Evolutionary conservation across 192 early-diverging fungal genomes (phyloP).

Genomic region (Lunasporangiospora selenospora): DNA sequence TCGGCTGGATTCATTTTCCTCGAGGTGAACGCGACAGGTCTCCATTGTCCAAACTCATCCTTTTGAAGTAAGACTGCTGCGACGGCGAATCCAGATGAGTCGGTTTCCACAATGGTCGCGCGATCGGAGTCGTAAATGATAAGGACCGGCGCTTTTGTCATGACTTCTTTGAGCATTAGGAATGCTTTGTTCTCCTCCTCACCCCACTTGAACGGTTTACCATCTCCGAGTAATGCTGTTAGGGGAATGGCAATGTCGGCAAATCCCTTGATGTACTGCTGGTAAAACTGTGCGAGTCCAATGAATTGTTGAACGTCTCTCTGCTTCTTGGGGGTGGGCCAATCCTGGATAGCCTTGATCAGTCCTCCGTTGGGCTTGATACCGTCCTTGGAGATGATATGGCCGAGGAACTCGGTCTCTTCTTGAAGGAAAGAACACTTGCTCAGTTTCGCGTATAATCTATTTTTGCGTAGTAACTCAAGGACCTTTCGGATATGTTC

Average conservation of each 20-base stretch:
- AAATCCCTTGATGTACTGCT: constrained; percentile 23
- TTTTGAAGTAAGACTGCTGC: constrained; percentile 9
- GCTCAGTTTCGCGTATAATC: constrained; percentile 13
- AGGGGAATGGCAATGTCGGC: constrained; percentile 8
- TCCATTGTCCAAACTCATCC: constrained; percentile 1
- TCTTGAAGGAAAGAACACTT: constrained; percentile 40
- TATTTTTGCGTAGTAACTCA: constrained; percentile 6
- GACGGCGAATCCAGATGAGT: constrained; percentile 4
- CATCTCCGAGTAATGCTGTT: constrained; percentile 19
- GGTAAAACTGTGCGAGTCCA: constrained; percentile 40
- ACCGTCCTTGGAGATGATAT: constrained; percentile 22
- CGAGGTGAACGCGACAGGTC: constrained; percentile 18
- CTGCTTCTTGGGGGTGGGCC: constrained; percentile 8
- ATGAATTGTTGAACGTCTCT: constrained; percentile 30
- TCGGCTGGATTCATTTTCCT: constrained; percentile 17
- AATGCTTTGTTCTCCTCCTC: background rate
- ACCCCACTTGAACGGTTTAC: constrained; percentile 10
- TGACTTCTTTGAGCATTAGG: background rate
- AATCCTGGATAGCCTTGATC: constrained; percentile 14
- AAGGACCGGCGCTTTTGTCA: constrained; percentile 5
- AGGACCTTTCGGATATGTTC: constrained; percentile 22
- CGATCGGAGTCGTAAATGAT: background rate
- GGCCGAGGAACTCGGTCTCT: constrained; percentile 39
- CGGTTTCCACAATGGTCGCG: constrained; percentile 1
- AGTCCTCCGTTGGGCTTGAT: constrained; percentile 19